A percentile compares a stretch with the other conserved stretches of the same genome.
Evolutionary conservation across 768 basidiomycete genomes (phyloP).

Genomic region (Neoboletus subvelutipes): DNA sequence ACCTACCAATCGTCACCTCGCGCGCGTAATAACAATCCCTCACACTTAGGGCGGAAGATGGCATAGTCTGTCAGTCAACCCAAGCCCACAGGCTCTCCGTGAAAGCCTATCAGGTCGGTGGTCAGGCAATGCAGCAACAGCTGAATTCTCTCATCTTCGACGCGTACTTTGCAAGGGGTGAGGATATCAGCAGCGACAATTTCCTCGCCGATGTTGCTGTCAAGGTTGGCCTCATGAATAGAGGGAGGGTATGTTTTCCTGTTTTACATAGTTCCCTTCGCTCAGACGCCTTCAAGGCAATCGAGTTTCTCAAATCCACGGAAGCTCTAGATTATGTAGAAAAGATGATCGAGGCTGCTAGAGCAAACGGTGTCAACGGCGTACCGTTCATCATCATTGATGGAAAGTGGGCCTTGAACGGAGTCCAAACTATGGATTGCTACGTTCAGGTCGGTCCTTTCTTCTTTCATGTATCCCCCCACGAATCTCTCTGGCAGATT

Average conservation of each 20-base stretch:
- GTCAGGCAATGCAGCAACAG: slow-evolving; percentile 38
- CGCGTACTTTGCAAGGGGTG: slow-evolving; percentile 39
- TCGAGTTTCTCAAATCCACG: slow-evolving; percentile 41
- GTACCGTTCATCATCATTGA: slow-evolving; percentile 54
- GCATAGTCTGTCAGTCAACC: slow-evolving; percentile 39
- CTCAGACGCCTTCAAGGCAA: slow-evolving; percentile 29
- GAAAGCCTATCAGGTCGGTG: slow-evolving; percentile 43
- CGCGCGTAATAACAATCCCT: background rate
- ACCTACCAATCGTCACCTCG: background rate
- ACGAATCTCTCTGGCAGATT: slow-evolving; percentile 19
- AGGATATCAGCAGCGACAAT: slow-evolving; percentile 37
- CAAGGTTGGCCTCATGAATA: slow-evolving; percentile 40
- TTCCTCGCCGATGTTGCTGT: slow-evolving; percentile 40
- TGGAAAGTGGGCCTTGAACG: slow-evolving; percentile 44
- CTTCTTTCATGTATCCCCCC: background rate
- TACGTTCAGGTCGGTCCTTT: slow-evolving; percentile 36
- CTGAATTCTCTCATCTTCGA: slow-evolving; percentile 40
- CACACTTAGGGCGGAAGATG: slow-evolving; percentile 36
- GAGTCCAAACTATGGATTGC: slow-evolving; percentile 42
- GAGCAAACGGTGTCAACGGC: slow-evolving; percentile 46
- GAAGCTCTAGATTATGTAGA: slow-evolving; percentile 41
- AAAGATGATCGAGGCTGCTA: slow-evolving; percentile 40
- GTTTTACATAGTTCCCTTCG: background rate
- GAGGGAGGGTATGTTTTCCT: slow-evolving; percentile 32
- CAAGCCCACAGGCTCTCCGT: slow-evolving; percentile 45